Percentiles rank a stretch among this genome's conserved stretches.
Conservation (phyloP, 2,329 filamentous ascomycete species). For the Knoxdaviesia capensis region DNA sequence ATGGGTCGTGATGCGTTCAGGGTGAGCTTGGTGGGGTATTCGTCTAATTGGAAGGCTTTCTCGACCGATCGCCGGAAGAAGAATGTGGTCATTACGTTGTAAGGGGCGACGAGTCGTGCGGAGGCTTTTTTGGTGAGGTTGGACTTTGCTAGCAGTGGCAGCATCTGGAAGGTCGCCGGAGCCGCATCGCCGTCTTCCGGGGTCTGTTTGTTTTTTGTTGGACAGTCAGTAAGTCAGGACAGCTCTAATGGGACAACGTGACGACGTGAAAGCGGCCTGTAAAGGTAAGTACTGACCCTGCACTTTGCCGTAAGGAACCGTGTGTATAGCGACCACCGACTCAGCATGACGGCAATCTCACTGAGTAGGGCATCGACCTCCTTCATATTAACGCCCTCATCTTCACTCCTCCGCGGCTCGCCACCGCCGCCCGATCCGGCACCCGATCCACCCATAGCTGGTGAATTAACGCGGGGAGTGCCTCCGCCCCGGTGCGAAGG, state of each 20-base stretch:
- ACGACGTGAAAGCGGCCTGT: neutral
- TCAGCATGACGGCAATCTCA: constrained; percentile 82
- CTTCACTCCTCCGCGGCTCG: constrained; percentile 48
- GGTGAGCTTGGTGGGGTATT: constrained; percentile 61
- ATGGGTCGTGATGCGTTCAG: constrained; percentile 54
- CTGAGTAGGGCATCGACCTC: constrained; percentile 75
- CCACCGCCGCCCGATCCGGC: constrained; percentile 17
- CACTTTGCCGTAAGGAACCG: constrained; percentile 79
- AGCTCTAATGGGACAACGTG: no score
- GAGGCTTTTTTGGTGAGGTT: constrained; percentile 63
- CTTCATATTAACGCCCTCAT: constrained; percentile 91
- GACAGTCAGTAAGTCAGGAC: no score
- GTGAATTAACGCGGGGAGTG: constrained; percentile 55
- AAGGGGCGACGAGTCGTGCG: constrained; percentile 54
- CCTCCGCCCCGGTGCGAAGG: constrained; percentile 44
- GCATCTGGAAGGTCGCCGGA: constrained; percentile 34
- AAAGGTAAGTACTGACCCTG: constrained; percentile 32
- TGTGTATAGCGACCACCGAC: constrained; percentile 80
- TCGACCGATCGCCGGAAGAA: constrained; percentile 94
- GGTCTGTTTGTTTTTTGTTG: no score
- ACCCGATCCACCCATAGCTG: constrained; percentile 28
- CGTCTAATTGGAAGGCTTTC: constrained; percentile 92
- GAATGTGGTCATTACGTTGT: constrained; percentile 85
- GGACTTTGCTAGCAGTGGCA: constrained; percentile 63
- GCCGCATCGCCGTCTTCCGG: constrained; percentile 20